phyloP scores from a whole-genome alignment of 2,329 filamentous ascomycete species.

The Aspergillus cejpii region DNA sequence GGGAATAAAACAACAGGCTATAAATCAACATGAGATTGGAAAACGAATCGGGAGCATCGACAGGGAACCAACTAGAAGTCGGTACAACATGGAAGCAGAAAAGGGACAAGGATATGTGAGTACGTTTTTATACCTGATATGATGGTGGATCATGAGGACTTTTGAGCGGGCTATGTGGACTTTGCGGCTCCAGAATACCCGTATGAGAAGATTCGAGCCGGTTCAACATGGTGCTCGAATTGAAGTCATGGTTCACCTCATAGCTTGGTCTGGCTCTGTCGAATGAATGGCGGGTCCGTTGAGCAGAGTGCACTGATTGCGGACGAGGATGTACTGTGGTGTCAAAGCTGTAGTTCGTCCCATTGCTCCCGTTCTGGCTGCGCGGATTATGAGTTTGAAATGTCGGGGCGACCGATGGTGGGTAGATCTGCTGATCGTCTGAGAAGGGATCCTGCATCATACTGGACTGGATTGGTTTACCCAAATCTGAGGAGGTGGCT shows the following conservation, averaged over 20 bases:
- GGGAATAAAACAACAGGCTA: slow-evolving; percentile 30
- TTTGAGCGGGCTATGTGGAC: slow-evolving; percentile 31
- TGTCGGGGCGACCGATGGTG: slow-evolving; percentile 75
- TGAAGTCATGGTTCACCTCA: slow-evolving; percentile 84
- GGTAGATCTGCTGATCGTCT: slow-evolving; percentile 88
- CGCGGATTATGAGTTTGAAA: slow-evolving; percentile 69
- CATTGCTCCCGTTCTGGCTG: slow-evolving; percentile 88
- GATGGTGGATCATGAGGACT: slow-evolving; percentile 28
- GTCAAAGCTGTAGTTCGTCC: slow-evolving; percentile 65
- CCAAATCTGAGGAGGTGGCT: slow-evolving; percentile 36
- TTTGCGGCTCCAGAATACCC: slow-evolving; percentile 23
- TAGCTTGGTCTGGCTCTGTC: slow-evolving; percentile 77
- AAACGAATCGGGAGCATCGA: slow-evolving; percentile 19
- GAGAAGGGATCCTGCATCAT: slow-evolving; percentile 60
- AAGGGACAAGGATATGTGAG: slow-evolving; percentile 22
- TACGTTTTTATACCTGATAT: slow-evolving; percentile 26
- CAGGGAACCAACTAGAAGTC: slow-evolving; percentile 19
- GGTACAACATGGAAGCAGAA: slow-evolving; percentile 24
- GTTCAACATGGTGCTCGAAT: slow-evolving; percentile 75
- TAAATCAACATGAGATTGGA: slow-evolving; percentile 23
- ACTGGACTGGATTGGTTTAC: slow-evolving; percentile 49
- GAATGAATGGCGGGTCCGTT: slow-evolving; percentile 78
- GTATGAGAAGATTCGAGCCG: slow-evolving; percentile 67
- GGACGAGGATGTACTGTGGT: slow-evolving; percentile 49
- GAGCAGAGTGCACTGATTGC: slow-evolving; percentile 67